Base-by-base conservation (phyloP, 257 asterid genomes). In the Solanum dulcamara region DNA sequence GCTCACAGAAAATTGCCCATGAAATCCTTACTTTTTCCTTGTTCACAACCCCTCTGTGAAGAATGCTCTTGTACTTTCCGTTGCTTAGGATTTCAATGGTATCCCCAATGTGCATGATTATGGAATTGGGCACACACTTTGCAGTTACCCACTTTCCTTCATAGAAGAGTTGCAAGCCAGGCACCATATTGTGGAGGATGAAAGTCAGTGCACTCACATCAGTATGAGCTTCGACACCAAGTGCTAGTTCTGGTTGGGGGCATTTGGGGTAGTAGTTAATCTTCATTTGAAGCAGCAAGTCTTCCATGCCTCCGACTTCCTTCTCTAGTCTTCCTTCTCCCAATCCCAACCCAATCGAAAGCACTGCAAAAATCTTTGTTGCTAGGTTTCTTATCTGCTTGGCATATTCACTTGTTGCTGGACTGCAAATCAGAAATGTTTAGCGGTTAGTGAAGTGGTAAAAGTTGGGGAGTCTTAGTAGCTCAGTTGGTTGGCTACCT, bases 171-270 rank as follows among this genome's bases (percentile, higher is more conserved):
- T 95, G 98, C 24, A 96, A 90, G 55, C 99, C 98, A 0, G 99
- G 99, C 0, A 96, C 98, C 98, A 93, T 94, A 90, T 95, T 96
- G 91, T 96, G 99, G 92, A 96, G 94, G 87, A 95, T 92, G 93
- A 96, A 96, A 28, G 99, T 94, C 80, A 95, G 98, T 83, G 98
- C 97, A 48, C 94, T 89, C 6, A 95, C 85, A 83, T 96, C 99
- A 0, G 98, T 96, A 94, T 95, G 98, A 12, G 98, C 98, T 81
- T 93, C 98, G 0, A 96, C 98, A 0, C 99, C 98, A 4, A 96
- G 93, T 84, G 99, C 97, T 35, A 96, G 96, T 88, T 96, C 98
- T 35, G 98, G 97, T 89, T 96, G 97, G 37, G 98, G 99, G 84
- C 98, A 96, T 86, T 90, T 95, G 11, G 98, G 98, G 88, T 96